Evolutionary conservation across 2,329 filamentous ascomycete genomes (phyloP).

Genomic region (Fusarium sp.): DNA sequence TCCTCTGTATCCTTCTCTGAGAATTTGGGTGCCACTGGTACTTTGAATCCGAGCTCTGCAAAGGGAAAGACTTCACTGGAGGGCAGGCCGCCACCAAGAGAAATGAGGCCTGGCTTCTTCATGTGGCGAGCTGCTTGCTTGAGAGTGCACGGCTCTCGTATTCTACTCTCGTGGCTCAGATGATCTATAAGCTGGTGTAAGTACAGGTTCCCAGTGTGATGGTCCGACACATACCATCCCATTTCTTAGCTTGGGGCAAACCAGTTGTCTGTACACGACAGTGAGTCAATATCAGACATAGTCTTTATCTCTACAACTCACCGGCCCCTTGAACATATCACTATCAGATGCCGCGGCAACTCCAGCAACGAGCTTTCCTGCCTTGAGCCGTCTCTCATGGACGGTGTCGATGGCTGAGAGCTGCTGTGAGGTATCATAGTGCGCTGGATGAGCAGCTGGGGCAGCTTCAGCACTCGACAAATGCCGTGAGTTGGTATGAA

Average conservation of each 20-base stretch:
- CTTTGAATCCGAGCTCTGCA: slow-evolving; percentile 76
- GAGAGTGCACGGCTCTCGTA: slow-evolving; percentile 73
- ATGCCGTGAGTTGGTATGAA: slow-evolving; percentile 34
- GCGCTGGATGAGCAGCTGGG: slow-evolving; percentile 38
- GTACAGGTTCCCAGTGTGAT: not conserved
- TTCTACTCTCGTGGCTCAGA: slow-evolving; percentile 69
- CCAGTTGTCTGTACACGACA: slow-evolving; percentile 48
- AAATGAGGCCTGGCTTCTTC: slow-evolving; percentile 84
- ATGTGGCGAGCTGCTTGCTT: slow-evolving; percentile 84
- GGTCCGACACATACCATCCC: slow-evolving; percentile 75
- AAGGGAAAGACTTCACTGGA: slow-evolving; percentile 94
- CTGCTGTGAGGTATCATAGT: slow-evolving; percentile 35
- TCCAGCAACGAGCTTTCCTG: slow-evolving; percentile 76
- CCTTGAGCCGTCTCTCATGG: slow-evolving; percentile 65
- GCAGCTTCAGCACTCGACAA: slow-evolving; percentile 41
- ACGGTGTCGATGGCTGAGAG: slow-evolving; percentile 46
- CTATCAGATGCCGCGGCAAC: slow-evolving; percentile 80
- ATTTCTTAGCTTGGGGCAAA: slow-evolving; percentile 82
- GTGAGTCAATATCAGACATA: not conserved
- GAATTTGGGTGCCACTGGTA: slow-evolving; percentile 75
- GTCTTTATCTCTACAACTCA: slow-evolving; percentile 50
- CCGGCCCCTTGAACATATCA: slow-evolving; percentile 82
- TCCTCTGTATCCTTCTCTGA: slow-evolving; percentile 72
- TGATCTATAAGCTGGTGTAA: slow-evolving; percentile 53
- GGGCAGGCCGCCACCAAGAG: slow-evolving; percentile 89